phyloP scores from a whole-genome alignment of 208 protist genomes.

The Leptomonas seymouri region DNA sequence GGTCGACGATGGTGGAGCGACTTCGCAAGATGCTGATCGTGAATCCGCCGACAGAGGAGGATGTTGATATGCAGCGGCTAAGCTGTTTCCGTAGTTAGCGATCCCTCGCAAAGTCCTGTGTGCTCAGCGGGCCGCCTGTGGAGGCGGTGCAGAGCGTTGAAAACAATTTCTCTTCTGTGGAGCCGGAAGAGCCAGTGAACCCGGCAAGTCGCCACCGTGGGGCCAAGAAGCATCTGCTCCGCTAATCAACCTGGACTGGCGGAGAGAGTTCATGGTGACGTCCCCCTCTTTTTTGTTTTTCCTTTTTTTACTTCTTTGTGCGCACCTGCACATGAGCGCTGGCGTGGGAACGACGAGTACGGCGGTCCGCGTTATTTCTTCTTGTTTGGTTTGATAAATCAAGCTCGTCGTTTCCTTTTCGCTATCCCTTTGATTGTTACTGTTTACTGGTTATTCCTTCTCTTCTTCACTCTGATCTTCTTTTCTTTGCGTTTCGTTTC shows the following conservation, averaged over 20 bases:
- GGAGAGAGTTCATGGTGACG: no score
- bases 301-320: no score
- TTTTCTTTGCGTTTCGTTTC: not conserved
- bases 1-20: constrained; percentile 5
- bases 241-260: not conserved
- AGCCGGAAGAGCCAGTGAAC: not conserved
- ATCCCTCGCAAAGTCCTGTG: not conserved
- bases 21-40: constrained; percentile 2
- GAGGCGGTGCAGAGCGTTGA: not conserved
- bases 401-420: not conserved
- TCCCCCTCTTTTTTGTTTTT: no score
- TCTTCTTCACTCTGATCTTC: not conserved
- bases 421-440: not conserved
- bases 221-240: not conserved
- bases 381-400: not conserved
- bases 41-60: not conserved
- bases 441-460: not conserved
- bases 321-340: no score
- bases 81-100: not conserved
- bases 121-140: not conserved
- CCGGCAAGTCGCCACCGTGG: not conserved
- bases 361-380: no score
- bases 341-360: no score
- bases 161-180: not conserved
- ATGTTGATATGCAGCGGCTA: not conserved